Conservation (phyloP, 2,329 filamentous ascomycete genomes). For the Diaporthe caulivora region DNA sequence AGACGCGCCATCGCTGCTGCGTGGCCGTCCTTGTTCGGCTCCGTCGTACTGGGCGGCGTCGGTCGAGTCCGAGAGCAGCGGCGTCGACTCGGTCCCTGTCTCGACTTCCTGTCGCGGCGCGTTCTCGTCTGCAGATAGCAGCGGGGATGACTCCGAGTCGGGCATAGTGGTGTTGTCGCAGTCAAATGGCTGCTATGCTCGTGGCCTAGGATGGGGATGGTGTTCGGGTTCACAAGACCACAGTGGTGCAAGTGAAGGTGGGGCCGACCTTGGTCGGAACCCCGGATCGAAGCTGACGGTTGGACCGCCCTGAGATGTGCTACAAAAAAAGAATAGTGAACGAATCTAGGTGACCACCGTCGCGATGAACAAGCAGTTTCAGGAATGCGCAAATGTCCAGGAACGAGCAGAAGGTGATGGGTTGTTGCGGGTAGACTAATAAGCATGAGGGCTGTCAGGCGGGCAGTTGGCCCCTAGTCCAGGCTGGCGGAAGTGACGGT, state of each 20-base stretch:
- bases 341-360: not conserved
- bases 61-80: conserved; percentile 59
- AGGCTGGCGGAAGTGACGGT: conserved; percentile 20
- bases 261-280: conserved; percentile 30
- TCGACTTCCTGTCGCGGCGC: conserved; percentile 44
- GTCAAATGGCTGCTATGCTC: conserved; percentile 10
- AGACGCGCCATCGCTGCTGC: conserved; percentile 48
- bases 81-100: conserved; percentile 60
- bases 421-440: not conserved
- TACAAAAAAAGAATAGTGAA: not conserved
- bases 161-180: conserved; percentile 51
- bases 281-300: conserved; percentile 4
- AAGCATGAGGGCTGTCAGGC: conserved; percentile 6
- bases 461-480: conserved; percentile 9
- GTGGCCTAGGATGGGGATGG: not conserved
- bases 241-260: conserved; percentile 20
- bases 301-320: not conserved
- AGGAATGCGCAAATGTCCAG: not conserved
- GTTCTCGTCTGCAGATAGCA: conserved; percentile 54
- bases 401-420: not conserved
- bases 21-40: conserved; percentile 48
- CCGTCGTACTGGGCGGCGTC: conserved; percentile 55
- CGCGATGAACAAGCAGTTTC: not conserved
- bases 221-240: not conserved
- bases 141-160: conserved; percentile 58